Conservation (phyloP, 495 filamentous ascomycete species). For the Parachaetomium inaequale region DNA sequence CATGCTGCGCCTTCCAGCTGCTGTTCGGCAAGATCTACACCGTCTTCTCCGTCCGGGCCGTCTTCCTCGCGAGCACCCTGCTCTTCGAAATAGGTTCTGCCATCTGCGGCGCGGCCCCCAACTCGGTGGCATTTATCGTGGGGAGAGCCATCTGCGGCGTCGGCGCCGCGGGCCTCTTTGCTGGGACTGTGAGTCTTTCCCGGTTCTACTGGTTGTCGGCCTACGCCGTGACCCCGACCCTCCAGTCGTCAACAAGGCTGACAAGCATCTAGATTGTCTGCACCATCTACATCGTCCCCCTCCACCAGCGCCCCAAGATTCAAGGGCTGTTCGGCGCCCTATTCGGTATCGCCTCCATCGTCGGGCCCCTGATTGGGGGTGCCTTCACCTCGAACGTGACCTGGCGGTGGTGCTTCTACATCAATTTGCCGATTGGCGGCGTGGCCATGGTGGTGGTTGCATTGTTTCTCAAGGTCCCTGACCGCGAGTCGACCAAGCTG, state of each 20-base stretch:
- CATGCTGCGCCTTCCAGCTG: slow-evolving; percentile 33
- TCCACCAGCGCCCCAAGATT: slow-evolving; percentile 45
- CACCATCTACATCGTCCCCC: slow-evolving; percentile 43
- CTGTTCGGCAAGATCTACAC: slow-evolving; percentile 41
- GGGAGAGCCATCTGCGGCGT: slow-evolving; percentile 57
- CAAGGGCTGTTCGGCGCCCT: slow-evolving; percentile 46
- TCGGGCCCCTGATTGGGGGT: slow-evolving; percentile 31
- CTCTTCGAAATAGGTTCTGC: slow-evolving; percentile 53
- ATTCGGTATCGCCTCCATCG: slow-evolving; percentile 44
- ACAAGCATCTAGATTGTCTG: slow-evolving; percentile 13
- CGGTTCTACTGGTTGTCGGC: too few relatives aligned
- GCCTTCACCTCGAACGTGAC: slow-evolving; percentile 29
- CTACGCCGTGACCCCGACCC: too few relatives aligned
- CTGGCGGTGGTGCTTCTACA: slow-evolving; percentile 77
- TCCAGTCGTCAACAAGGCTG: too few relatives aligned
- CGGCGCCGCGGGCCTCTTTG: slow-evolving; percentile 44
- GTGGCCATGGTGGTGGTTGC: slow-evolving; percentile 55
- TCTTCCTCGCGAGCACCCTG: slow-evolving; percentile 39
- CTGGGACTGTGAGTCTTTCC: slow-evolving; percentile 24
- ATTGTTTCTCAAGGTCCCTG: slow-evolving; percentile 41
- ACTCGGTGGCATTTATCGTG: slow-evolving; percentile 50
- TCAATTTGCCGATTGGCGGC: slow-evolving; percentile 67
- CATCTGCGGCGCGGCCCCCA: slow-evolving; percentile 55
- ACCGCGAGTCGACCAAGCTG: slow-evolving; percentile 16
- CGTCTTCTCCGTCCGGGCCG: slow-evolving; percentile 40